A percentile compares a stretch with the other conserved stretches of the same genome.
These are phyloP conservation scores for Phytophthora pseudosyringae DNA, from an alignment of 352 stramenopile genomes.

Conservation along the genomic window DNA sequence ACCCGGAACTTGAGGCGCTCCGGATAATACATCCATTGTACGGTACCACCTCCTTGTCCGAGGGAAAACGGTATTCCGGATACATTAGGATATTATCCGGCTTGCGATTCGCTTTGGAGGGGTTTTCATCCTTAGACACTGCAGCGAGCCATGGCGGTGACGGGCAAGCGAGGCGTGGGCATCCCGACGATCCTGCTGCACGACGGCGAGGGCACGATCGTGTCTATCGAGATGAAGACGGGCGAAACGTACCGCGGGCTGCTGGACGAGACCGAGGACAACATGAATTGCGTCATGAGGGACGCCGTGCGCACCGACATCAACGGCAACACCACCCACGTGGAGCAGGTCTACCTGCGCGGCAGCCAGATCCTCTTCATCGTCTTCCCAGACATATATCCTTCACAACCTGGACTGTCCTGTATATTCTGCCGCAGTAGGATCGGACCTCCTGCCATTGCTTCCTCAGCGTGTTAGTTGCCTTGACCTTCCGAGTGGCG, in stretches of 20 bases:
- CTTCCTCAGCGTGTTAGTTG: conserved; percentile 15
- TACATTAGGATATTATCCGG: no score
- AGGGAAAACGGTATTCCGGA: no score
- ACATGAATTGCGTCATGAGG: conserved; percentile 92
- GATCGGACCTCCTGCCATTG: conserved; percentile 5
- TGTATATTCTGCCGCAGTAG: conserved; percentile 22
- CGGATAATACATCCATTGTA: no score
- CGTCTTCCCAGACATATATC: conserved; percentile 91
- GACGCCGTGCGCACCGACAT: conserved; percentile 86
- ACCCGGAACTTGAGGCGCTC: no score
- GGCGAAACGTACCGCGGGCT: conserved; percentile 87
- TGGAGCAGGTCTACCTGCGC: conserved; percentile 87
- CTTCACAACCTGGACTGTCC: conserved; percentile 36
- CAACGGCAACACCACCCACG: conserved; percentile 78
- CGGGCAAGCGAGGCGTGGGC: conserved; percentile 83
- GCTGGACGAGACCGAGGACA: conserved; percentile 90
- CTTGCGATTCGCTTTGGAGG: no score
- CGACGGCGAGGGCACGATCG: conserved; percentile 88
- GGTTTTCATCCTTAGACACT: no score
- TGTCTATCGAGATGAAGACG: conserved; percentile 89
- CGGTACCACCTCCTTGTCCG: no score
- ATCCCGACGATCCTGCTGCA: conserved; percentile 89
- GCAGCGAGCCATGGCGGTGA: conserved; percentile 66
- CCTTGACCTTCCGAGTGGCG: conserved; percentile 32
- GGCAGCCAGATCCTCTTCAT: conserved; percentile 90